These are phyloP conservation scores for Endocladia muricata DNA, from an alignment of 31 red algal genomes.

Conservation along the genomic window DNA sequence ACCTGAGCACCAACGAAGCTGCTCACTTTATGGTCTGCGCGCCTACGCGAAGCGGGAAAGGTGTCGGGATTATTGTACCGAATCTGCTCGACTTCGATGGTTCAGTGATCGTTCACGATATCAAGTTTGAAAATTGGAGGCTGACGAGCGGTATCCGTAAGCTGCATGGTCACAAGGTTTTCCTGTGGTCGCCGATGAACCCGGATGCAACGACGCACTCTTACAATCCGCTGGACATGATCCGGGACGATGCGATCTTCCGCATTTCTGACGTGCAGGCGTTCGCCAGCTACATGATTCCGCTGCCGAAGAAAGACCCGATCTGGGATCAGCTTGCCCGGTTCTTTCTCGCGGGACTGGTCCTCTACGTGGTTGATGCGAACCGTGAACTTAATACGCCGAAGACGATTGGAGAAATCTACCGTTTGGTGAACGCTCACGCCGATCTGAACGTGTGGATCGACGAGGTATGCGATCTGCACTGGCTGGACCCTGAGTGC, in stretches of 20 bases:
- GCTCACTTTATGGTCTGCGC: too few species aligned
- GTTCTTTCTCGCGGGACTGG: background rate
- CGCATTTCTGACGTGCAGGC: slow-evolving; percentile 1
- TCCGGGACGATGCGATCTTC: background rate
- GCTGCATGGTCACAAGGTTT: background rate
- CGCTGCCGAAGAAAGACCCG: background rate
- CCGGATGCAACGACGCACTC: background rate
- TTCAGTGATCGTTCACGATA: too few species aligned
- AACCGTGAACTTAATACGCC: too few species aligned
- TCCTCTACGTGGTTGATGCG: background rate
- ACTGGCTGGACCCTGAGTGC: too few species aligned
- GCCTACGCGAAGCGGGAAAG: too few species aligned
- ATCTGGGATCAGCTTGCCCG: background rate
- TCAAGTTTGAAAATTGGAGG: background rate
- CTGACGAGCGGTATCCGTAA: background rate
- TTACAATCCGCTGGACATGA: background rate
- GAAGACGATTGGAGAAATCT: background rate
- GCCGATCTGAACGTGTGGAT: too few species aligned
- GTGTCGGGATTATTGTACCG: too few species aligned
- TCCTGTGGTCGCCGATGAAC: background rate
- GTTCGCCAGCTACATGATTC: background rate
- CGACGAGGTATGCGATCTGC: too few species aligned
- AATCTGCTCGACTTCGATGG: too few species aligned
- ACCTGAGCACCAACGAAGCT: too few species aligned
- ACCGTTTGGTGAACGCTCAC: too few species aligned